Percentiles rank a stretch among this genome's conserved stretches.
Conservation (phyloP, 179 eudicot genomes). For the Beta macrorhiza region DNA sequence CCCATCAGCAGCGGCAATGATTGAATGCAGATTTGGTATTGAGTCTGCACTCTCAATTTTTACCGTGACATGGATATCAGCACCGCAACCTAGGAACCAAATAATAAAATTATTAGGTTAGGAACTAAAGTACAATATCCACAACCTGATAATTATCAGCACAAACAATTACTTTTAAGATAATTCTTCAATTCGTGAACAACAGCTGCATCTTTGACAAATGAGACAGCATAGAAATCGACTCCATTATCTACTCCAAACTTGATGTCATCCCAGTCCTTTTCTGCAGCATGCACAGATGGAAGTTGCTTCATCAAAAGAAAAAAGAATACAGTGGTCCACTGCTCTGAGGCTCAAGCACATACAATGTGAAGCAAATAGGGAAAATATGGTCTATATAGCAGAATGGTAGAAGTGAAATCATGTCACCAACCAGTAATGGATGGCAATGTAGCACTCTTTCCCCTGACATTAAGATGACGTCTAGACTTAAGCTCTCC, state of each 20-base stretch:
- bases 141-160: neutral
- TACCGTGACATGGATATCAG: slow-evolving; percentile 76
- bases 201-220: slow-evolving; percentile 88
- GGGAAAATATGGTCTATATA: neutral
- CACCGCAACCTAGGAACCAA: slow-evolving; percentile 57
- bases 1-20: slow-evolving; percentile 93
- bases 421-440: slow-evolving; percentile 65
- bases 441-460: slow-evolving; percentile 94
- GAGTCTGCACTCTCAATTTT: slow-evolving; percentile 99
- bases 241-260: slow-evolving; percentile 95
- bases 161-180: slow-evolving; percentile 55
- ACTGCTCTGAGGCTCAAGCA: neutral
- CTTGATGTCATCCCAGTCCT: slow-evolving; percentile 99
- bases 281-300: slow-evolving; percentile 47
- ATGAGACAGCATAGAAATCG: slow-evolving; percentile 94
- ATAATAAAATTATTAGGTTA: slow-evolving; percentile 26
- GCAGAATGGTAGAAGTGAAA: neutral
- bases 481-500: slow-evolving; percentile 95
- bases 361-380: slow-evolving; percentile 1
- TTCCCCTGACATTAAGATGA: slow-evolving; percentile 95
- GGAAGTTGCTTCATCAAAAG: neutral
- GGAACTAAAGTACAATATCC: neutral
- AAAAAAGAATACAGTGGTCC: neutral
- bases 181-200: slow-evolving; percentile 88
- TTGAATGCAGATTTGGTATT: slow-evolving; percentile 85